Percentiles rank a stretch among this genome's conserved stretches.
These are phyloP conservation scores for Gentiana dahurica DNA, from an alignment of 257 asterid genomes.

Conservation along the genomic window DNA sequence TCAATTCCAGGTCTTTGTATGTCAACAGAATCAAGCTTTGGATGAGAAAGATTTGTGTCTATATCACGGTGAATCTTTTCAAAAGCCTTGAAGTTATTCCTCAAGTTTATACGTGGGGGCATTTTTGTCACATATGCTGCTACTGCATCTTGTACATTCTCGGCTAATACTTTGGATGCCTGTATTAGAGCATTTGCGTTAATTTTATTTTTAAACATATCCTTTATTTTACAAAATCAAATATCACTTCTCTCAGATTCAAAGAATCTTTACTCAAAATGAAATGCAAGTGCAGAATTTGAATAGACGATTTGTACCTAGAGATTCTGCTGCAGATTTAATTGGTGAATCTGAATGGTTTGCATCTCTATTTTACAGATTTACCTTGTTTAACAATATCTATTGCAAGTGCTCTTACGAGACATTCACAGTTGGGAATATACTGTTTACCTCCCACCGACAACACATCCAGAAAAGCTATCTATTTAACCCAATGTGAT, in stretches of 20 bases:
- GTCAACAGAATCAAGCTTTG: conserved; percentile 10
- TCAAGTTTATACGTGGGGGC: conserved; percentile 31
- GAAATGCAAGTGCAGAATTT: too few species aligned
- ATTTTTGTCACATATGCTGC: conserved; percentile 23
- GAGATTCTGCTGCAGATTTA: too few species aligned
- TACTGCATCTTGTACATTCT: conserved; percentile 31
- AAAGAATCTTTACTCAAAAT: too few species aligned
- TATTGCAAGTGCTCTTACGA: too few species aligned
- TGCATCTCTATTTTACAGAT: too few species aligned
- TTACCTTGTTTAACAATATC: too few species aligned
- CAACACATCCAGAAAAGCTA: neutral
- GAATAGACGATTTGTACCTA: too few species aligned
- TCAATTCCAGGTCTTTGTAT: too few species aligned
- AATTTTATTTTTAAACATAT: neutral
- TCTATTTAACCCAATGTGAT: neutral
- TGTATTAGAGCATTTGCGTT: conserved; percentile 15
- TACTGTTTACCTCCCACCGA: neutral
- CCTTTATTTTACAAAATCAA: too few species aligned
- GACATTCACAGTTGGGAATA: neutral
- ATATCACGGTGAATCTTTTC: conserved; percentile 36
- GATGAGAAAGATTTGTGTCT: conserved; percentile 36
- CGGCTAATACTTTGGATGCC: conserved; percentile 48
- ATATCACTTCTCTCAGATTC: too few species aligned
- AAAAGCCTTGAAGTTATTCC: conserved; percentile 31
- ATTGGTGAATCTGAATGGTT: too few species aligned